Evolutionary conservation across 768 basidiomycete genomes (phyloP), one percentile per base, ranked within the genome.

Genomic region (Suillus bovinus): DNA sequence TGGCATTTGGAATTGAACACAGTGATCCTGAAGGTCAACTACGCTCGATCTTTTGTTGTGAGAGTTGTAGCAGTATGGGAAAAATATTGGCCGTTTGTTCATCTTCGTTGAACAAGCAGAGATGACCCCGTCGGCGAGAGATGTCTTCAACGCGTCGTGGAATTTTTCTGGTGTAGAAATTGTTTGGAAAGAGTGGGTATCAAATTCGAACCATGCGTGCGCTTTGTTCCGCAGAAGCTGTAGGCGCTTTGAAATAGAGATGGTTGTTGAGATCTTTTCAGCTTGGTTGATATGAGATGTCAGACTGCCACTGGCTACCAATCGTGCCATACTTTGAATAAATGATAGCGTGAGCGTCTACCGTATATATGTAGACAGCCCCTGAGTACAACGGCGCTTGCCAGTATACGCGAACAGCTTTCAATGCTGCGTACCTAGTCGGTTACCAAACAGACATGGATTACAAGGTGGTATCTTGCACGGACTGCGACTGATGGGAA

Each of bases 161-260:
- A 34, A 29, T 5, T 59, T 24, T 42, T 46, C n/a, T 22, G 56
- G 39, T n/a, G 47, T 24, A n/a, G 22, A 29, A 16, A 58, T 14
- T 34, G 5, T 31, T 29, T 42, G 14, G 10, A 29, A 36, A 31
- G 34, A 38, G 5, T 58, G 42, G 22, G 29, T 31, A 34, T 47
- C 52, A 13, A 58, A 33, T 31, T 58, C 47, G 24, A 46, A 58
- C 61, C 61, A 61, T 31, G 57, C 56, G 11, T 41, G 47, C 9
- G 56, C 33, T 44, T 34, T 29, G 24, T 58, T 36, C 24, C 27
- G 31, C 16, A 62, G 57, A 16, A 47, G 61, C 3, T 59, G 61
- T 16, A 62, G 58, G 27, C 38, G 55, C 34, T 59, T 58, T 10
- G 39, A 22, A 10, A 47, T 59, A 16, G 38, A 29, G 17, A 22